A percentile compares a stretch with the other conserved stretches of the same genome.
These are phyloP conservation scores for Dovyalis caffra DNA, from an alignment of 345 rosid species.

Conservation along the genomic window DNA sequence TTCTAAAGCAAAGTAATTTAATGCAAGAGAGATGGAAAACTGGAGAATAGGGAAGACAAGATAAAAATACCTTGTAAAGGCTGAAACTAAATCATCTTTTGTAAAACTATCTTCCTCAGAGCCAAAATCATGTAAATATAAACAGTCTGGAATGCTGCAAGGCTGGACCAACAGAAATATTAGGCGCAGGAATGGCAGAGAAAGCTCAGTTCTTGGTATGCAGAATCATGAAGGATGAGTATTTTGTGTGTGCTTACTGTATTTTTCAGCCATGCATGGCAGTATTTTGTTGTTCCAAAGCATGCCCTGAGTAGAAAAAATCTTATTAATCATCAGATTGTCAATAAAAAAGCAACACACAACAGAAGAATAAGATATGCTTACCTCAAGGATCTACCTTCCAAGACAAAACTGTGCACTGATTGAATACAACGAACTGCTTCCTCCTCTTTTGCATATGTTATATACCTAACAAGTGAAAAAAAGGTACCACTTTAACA, in stretches of 20 bases:
- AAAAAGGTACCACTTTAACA: neutral
- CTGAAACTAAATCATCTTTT: conserved; percentile 32
- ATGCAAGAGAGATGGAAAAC: neutral
- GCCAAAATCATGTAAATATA: conserved; percentile 33
- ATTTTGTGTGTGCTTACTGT: conserved; percentile 42
- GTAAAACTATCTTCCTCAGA: conserved; percentile 31
- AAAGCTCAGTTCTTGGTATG: neutral
- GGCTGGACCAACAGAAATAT: conserved; percentile 26
- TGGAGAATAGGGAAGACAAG: neutral
- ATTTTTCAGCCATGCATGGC: conserved; percentile 97
- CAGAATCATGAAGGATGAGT: neutral
- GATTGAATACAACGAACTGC: conserved; percentile 86
- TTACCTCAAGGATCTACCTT: conserved; percentile 71
- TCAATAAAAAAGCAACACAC: neutral
- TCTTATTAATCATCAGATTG: conserved; percentile 18
- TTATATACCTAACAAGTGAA: conserved; percentile 59
- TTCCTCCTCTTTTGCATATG: conserved; percentile 79
- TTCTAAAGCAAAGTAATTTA: neutral
- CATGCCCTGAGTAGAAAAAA: conserved; percentile 60
- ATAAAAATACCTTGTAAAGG: conserved; percentile 24
- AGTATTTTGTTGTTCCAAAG: conserved; percentile 92
- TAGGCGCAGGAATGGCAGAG: neutral
- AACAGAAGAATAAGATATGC: conserved; percentile 13
- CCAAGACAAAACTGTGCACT: conserved; percentile 86
- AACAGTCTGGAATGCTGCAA: conserved; percentile 31